Evolutionary conservation across 192 early-diverging fungal genomes (phyloP), one percentile per base, ranked within the genome.

Genomic region (Lobosporangium transversale): DNA sequence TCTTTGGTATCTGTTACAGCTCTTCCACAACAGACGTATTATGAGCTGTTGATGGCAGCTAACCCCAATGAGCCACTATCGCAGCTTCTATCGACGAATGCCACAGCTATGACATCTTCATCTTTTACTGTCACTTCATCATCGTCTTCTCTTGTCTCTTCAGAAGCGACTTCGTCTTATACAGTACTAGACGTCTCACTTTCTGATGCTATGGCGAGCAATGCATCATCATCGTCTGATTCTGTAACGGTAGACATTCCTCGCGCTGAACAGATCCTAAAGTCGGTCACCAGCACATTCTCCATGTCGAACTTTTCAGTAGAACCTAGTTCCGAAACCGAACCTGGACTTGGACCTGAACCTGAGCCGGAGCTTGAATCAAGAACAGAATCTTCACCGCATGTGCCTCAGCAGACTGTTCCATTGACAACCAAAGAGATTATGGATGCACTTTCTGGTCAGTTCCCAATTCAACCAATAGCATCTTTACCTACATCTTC

Each of bases 31-130:
- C 67, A 52, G 58, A 69, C 54, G 3, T 71, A 71, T 43, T 71
- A 71, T 24, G 69, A 71, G 54, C 35, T 71, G 27, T 18, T 71
- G 44, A 71, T 71, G 69, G 67, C 67, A 0, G 69, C 69, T 51
- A 71, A 71, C 14, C 69, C 69, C 0, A 71, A 71, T 27, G 69
- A 71, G 54, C 69, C 69, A 21, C 55, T 71, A 14, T 71, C 69
- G 2, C 69, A 71, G 30, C 55, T 71, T n/a, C 17, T 71, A 54
- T 71, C 69, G n/a, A 71, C 69, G 18, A 71, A 26, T 1, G 69
- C 61, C 3, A 52, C 67, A 4, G 54, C 67, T 9, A 68, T 68
- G 47, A 35, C 49, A 18, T 59, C 66, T 30, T 30, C 66, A 23
- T 67, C 54, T 18, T 67, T 58, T 37, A 51, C 54, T n/a, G 55